phyloP scores from a whole-genome alignment of 805 yeast genomes.

The Nakazawaea ambrosiae region DNA sequence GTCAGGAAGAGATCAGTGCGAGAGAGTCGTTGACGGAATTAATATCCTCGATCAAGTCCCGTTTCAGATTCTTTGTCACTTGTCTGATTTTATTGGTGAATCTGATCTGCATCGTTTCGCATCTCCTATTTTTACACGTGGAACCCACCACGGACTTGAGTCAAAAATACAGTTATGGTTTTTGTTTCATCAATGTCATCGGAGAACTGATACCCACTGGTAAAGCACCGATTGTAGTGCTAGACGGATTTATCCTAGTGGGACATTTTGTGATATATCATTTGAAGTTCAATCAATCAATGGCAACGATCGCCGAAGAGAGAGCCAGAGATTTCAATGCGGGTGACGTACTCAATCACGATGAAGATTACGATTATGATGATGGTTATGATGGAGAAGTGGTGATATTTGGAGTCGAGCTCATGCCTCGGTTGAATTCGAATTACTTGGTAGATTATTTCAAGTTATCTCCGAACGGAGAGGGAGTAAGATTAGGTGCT shows the following conservation, averaged over 20 bases:
- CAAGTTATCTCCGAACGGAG: too few relatives aligned
- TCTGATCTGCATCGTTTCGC: slow-evolving; percentile 9
- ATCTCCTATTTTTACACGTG: background rate
- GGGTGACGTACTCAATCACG: background rate
- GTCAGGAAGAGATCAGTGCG: slow-evolving; percentile 1
- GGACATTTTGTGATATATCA: background rate
- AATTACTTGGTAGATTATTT: too few relatives aligned
- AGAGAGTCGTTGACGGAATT: slow-evolving; percentile 14
- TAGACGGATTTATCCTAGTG: slow-evolving; percentile 17
- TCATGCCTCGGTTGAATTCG: too few relatives aligned
- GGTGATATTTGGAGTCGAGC: too few relatives aligned
- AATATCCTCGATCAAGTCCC: slow-evolving; percentile 9
- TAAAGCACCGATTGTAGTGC: slow-evolving; percentile 11
- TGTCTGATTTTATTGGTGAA: slow-evolving; percentile 7
- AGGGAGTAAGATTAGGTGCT: background rate
- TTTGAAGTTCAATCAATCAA: background rate
- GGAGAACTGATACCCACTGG: slow-evolving; percentile 18
- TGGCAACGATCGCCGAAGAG: background rate
- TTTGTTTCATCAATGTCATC: slow-evolving; percentile 20
- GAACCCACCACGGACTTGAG: too few relatives aligned
- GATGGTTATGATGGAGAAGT: background rate
- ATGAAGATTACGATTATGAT: too few relatives aligned
- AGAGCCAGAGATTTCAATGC: background rate
- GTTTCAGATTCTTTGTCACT: slow-evolving; percentile 12
- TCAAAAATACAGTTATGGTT: slow-evolving; percentile 13